phyloP scores from a whole-genome alignment of 2,329 filamentous ascomycete genomes.

The Claviceps sp. region DNA sequence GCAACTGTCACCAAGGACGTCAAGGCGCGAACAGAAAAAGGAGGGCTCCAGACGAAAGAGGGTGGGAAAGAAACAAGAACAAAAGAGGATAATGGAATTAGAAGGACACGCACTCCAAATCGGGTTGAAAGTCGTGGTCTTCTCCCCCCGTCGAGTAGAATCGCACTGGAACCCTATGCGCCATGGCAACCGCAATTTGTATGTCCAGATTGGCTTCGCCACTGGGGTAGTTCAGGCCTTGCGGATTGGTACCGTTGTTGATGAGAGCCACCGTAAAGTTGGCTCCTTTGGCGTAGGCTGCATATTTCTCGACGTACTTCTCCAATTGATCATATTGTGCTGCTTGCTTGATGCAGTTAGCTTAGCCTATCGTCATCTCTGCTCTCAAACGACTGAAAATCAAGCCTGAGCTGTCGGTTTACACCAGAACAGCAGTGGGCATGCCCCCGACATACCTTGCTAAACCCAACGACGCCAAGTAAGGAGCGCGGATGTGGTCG shows the following conservation, averaged over 20 bases:
- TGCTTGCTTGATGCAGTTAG: conserved; percentile 25
- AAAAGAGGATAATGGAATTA: no score
- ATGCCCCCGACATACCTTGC: conserved; percentile 16
- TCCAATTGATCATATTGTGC: conserved; percentile 41
- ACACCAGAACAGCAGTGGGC: no score
- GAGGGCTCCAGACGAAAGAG: no score
- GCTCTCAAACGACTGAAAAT: no score
- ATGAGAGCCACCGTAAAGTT: conserved; percentile 46
- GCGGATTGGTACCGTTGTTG: conserved; percentile 40
- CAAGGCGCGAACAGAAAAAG: no score
- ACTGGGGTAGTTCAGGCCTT: conserved; percentile 20
- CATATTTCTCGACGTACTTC: conserved; percentile 40
- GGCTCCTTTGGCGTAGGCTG: conserved; percentile 34
- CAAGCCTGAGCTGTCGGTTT: no score
- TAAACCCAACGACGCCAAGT: conserved; percentile 45
- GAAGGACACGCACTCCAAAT: conserved; percentile 19
- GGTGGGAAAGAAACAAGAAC: no score
- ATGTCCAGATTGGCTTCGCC: conserved; percentile 26
- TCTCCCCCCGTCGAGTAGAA: conserved; percentile 20
- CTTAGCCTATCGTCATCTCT: neutral
- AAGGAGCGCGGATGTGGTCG: conserved; percentile 46
- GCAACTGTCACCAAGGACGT: no score
- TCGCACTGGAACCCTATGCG: conserved; percentile 20
- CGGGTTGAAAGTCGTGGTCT: conserved; percentile 17
- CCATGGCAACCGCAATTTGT: conserved; percentile 22